Evolutionary conservation across 2,329 filamentous ascomycete genomes (phyloP).

Genomic region (Colletotrichum aenigma): DNA sequence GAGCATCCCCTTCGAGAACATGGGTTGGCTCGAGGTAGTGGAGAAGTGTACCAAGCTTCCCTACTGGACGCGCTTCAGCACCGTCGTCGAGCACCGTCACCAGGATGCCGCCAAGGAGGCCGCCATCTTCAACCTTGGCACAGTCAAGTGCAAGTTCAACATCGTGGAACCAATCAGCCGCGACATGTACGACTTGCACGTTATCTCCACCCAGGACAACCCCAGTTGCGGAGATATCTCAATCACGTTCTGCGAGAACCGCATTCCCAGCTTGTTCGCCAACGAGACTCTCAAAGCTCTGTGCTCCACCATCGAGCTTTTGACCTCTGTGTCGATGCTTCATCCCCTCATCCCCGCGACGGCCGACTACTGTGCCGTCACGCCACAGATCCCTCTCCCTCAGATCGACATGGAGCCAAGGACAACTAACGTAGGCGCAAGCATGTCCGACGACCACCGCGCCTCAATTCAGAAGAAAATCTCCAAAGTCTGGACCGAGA

Average conservation of each 20-base stretch:
- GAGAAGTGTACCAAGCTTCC: conserved; percentile 59
- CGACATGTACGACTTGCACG: conserved; percentile 49
- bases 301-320: conserved; percentile 46
- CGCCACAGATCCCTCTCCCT: conserved; percentile 47
- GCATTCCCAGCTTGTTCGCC: conserved; percentile 44
- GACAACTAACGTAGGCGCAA: conserved; percentile 23
- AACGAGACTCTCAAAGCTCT: conserved; percentile 50
- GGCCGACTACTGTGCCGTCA: conserved; percentile 40
- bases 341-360: conserved; percentile 50
- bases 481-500: conserved; percentile 46
- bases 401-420: conserved; percentile 27
- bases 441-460: conserved; percentile 44
- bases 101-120: conserved; percentile 42
- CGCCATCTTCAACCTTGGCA: conserved; percentile 47
- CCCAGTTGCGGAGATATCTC: conserved; percentile 43
- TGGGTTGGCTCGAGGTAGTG: conserved; percentile 56
- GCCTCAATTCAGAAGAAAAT: conserved; percentile 45
- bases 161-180: conserved; percentile 43
- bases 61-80: conserved; percentile 58
- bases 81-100: conserved; percentile 56
- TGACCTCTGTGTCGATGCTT: conserved; percentile 51
- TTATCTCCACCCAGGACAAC: conserved; percentile 43
- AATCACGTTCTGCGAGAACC: conserved; percentile 50
- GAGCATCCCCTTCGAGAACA: conserved; percentile 52
- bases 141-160: conserved; percentile 48